These are phyloP conservation scores for Penicillium silybi DNA, from an alignment of 495 filamentous ascomycete species.

Conservation along the genomic window DNA sequence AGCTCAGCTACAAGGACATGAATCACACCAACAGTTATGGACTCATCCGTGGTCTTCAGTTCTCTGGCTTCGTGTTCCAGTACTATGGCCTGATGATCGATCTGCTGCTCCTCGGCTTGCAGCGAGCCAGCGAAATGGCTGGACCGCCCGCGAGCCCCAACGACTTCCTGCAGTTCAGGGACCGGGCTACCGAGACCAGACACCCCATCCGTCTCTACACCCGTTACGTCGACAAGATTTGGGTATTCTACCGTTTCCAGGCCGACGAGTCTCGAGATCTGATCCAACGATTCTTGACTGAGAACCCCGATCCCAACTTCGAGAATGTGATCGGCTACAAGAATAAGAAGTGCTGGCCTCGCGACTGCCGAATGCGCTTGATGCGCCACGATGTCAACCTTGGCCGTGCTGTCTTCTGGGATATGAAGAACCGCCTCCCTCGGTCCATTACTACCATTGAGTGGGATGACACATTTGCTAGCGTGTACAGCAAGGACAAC, in stretches of 20 bases:
- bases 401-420: slow-evolving; percentile 97
- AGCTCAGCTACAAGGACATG: slow-evolving; percentile 99
- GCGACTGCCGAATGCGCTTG: slow-evolving; percentile 93
- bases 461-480: slow-evolving; percentile 99
- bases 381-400: slow-evolving; percentile 99
- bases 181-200: slow-evolving; percentile 81
- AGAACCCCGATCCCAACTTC: slow-evolving; percentile 98
- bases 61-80: slow-evolving; percentile 98
- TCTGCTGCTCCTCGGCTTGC: slow-evolving; percentile 84
- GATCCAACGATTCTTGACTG: slow-evolving; percentile 96
- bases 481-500: slow-evolving; percentile 97
- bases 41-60: slow-evolving; percentile 95
- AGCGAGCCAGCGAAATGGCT: slow-evolving; percentile 94
- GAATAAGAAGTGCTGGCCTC: slow-evolving; percentile 99
- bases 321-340: slow-evolving; percentile 99
- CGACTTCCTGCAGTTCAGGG: slow-evolving; percentile 96
- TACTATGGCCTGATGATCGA: slow-evolving; percentile 98
- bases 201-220: slow-evolving; percentile 97
- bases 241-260: slow-evolving; percentile 93
- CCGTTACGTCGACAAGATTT: slow-evolving; percentile 95
- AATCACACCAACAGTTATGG: slow-evolving; percentile 99
- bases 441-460: slow-evolving; percentile 95
- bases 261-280: slow-evolving; percentile 94
- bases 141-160: slow-evolving; percentile 95
- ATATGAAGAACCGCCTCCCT: slow-evolving; percentile 94